Evolutionary conservation across 1,284 basidiomycete species (phyloP), one percentile per base, ranked within the genome.

Genomic region (Ceratobasidium theobromae): DNA sequence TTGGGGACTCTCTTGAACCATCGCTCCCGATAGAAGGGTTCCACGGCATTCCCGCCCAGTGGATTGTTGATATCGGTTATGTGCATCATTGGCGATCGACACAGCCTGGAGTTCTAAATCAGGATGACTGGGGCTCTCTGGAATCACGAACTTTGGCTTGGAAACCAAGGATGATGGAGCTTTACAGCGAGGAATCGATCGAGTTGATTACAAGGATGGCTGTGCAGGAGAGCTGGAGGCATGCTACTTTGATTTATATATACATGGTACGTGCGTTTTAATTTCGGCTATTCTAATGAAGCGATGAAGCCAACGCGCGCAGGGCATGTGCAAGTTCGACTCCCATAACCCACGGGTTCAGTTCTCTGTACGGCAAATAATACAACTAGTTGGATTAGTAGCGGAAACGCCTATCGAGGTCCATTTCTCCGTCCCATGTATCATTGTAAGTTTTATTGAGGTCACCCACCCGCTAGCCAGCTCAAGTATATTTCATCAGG

Each of bases 171-270:
- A 35, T 21, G 4, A 18, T 18, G 14, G 48, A 64, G 25, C n/a
- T 64, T 16, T 12, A 5, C 25, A 38, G 48, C 3, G 58, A 35
- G 2, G 58, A 64, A 1, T 64, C 58, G 32, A 12, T 41, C n/a
- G 38, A 43, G n/a, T 33, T 43, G 38, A 48, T 64, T 12, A 9
- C 35, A 1, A 38, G 58, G 49, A 38, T 64, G 48, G 48, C 48
- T 12, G 23, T 64, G 2, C 58, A 64, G 40, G 58, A 64, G 27
- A 52, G 48, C 18, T 64, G 58, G 58, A 64, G 58, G 48, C 58
- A 64, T 52, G 28, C 58, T 12, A 35, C 49, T 16, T 27, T 64
- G 5, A 41, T 64, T 40, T 64, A 64, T 48, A 41, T 52, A 28
- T 52, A 64, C 38, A 64, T 64, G 48, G 57, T 60, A 25, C n/a